Evolutionary conservation across 2,329 filamentous ascomycete species (phyloP).

Genomic region (Pseudogymnoascus sp.): DNA sequence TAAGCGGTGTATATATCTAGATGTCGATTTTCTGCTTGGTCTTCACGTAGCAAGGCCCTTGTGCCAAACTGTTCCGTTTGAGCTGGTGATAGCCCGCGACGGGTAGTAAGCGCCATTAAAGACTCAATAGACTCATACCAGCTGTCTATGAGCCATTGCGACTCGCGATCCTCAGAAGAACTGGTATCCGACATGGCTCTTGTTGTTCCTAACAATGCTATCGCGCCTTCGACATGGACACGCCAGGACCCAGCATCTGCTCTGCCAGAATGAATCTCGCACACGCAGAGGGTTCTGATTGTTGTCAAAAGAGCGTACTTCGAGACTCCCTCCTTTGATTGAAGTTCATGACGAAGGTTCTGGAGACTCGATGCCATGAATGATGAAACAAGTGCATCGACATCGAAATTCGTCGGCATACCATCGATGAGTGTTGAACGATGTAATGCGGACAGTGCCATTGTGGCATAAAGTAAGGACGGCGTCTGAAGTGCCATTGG

Average conservation of each 20-base stretch:
- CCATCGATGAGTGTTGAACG: conserved; percentile 32
- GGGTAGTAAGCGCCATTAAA: conserved; percentile 33
- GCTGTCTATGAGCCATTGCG: conserved; percentile 27
- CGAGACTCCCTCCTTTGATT: conserved; percentile 27
- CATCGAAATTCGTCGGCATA: conserved; percentile 30
- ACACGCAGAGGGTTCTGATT: conserved; percentile 35
- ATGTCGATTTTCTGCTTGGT: conserved; percentile 26
- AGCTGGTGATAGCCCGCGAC: conserved; percentile 27
- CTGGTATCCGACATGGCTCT: conserved; percentile 13
- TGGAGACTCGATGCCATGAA: conserved; percentile 35
- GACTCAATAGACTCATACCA: conserved; percentile 38
- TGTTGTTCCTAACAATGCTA: conserved; percentile 30
- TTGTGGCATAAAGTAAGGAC: conserved; percentile 36
- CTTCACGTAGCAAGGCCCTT: neutral
- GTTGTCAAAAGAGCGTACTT: conserved; percentile 34
- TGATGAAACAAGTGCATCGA: conserved; percentile 31
- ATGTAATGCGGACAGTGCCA: conserved; percentile 37
- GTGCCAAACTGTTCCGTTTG: neutral
- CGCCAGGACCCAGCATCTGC: conserved; percentile 34
- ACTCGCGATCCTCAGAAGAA: conserved; percentile 1
- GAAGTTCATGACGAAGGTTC: conserved; percentile 34
- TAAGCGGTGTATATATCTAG: conserved; percentile 38
- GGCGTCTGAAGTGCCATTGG: conserved; percentile 37
- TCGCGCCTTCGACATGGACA: conserved; percentile 36
- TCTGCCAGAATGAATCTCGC: conserved; percentile 36